phyloP scores from a whole-genome alignment of 139 green algal species.

The Trebouxia sp. region DNA sequence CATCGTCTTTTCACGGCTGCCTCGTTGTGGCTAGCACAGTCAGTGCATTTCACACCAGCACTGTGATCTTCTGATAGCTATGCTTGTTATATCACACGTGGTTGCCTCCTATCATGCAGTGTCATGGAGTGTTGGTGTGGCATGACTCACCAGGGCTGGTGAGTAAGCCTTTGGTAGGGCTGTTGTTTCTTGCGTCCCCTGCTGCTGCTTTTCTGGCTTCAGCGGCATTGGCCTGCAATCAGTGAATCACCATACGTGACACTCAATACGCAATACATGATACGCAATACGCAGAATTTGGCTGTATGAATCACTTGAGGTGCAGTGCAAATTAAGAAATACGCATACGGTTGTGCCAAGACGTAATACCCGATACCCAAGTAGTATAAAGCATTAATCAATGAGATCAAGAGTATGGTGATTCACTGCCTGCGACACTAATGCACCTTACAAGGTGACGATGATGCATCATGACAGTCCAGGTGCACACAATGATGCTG shows the following conservation, averaged over 20 bases:
- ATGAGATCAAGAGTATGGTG: too few relatives aligned
- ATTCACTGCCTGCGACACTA: too few relatives aligned
- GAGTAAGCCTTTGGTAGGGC: slow-evolving; percentile 7
- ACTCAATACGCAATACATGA: background rate
- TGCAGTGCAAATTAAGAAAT: background rate
- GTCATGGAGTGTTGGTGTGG: too few relatives aligned
- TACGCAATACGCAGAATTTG: background rate
- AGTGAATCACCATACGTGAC: background rate
- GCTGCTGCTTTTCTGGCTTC: background rate
- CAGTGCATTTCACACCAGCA: too few relatives aligned
- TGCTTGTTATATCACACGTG: background rate
- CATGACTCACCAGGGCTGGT: background rate
- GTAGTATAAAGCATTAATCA: too few relatives aligned
- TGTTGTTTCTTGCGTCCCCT: background rate
- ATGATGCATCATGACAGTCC: too few relatives aligned
- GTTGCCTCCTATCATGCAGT: background rate
- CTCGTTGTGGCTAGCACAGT: too few relatives aligned
- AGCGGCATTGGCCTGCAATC: background rate
- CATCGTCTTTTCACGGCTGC: too few relatives aligned
- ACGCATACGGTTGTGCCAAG: background rate
- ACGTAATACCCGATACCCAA: too few relatives aligned
- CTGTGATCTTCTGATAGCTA: background rate
- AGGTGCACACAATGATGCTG: too few relatives aligned
- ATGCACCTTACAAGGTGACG: too few relatives aligned
- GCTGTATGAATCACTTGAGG: background rate